A percentile compares a stretch with the other conserved stretches of the same genome.
Conservation (phyloP, 2,329 filamentous ascomycete genomes). For the Dothidotthia symphoricarpi region DNA sequence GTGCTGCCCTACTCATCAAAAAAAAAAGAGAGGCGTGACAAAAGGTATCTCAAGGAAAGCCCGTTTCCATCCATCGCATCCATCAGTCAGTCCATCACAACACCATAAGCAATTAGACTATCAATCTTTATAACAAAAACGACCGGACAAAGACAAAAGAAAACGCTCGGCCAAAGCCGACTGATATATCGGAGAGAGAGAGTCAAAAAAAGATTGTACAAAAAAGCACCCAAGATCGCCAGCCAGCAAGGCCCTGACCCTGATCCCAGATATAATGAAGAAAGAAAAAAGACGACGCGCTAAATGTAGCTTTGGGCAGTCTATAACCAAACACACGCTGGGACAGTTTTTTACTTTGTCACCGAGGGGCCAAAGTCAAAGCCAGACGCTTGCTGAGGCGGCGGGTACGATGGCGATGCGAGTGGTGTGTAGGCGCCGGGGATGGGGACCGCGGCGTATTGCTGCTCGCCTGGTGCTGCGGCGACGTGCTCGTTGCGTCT, state of each 20-base stretch:
- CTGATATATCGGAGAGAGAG: constrained; percentile 7
- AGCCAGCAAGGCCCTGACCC: constrained; percentile 24
- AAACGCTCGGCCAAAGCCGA: constrained; percentile 3
- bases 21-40: too few relatives aligned
- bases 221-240: constrained; percentile 19
- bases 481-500: constrained; percentile 63
- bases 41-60: too few relatives aligned
- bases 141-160: constrained; percentile 1
- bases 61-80: too few relatives aligned
- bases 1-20: too few relatives aligned
- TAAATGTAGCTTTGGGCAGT: constrained; percentile 16
- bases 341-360: constrained; percentile 20
- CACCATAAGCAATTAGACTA: too few relatives aligned
- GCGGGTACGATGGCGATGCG: constrained; percentile 44
- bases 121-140: too few relatives aligned
- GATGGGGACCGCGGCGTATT: constrained; percentile 84
- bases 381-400: constrained; percentile 27
- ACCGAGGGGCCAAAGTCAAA: constrained; percentile 43
- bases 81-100: too few relatives aligned
- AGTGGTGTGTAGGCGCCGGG: constrained; percentile 71
- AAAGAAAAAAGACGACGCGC: constrained; percentile 11
- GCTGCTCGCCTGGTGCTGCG: constrained; percentile 74
- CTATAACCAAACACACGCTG: constrained; percentile 9
- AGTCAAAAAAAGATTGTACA: constrained; percentile 34
- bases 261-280: constrained; percentile 20